phyloP scores from a whole-genome alignment of 2,329 filamentous ascomycete genomes.

The Nigrograna mackinnonii region DNA sequence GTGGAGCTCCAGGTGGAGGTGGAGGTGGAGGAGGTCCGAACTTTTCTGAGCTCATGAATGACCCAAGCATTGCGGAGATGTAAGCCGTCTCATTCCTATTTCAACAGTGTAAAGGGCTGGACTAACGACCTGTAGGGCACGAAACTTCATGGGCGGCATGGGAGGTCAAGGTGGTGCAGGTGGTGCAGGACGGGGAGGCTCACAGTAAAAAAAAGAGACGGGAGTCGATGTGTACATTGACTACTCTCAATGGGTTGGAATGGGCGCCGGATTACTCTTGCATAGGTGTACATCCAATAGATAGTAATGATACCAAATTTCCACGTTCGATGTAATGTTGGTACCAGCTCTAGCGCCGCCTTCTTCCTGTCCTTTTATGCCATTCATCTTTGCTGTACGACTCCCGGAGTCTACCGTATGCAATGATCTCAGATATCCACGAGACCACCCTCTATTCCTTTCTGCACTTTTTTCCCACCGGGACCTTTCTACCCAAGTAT shows the following conservation, averaged over 20 bases:
- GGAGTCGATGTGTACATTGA: no score
- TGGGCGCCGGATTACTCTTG: no score
- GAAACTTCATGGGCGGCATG: conserved; percentile 69
- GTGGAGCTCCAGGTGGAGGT: conserved; percentile 58
- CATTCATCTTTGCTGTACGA: no score
- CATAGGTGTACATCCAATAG: no score
- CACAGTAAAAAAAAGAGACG: neutral
- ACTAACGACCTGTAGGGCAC: conserved; percentile 53
- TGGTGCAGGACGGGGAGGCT: conserved; percentile 17
- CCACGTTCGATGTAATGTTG: neutral
- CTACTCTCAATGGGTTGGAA: no score
- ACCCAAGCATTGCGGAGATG: conserved; percentile 92
- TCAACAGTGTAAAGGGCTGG: neutral
- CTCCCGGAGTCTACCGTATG: no score
- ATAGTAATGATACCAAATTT: neutral
- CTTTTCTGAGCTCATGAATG: conserved; percentile 82
- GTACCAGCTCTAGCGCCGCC: no score
- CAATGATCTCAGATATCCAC: no score
- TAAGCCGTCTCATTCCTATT: conserved; percentile 59
- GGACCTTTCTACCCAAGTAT: no score
- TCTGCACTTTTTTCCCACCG: no score
- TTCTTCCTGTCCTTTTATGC: no score
- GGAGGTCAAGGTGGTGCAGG: conserved; percentile 31
- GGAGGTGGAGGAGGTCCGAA: conserved; percentile 67
- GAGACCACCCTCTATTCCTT: no score